Base-by-base conservation (phyloP, 179 eudicot species). In the Heliamphora pulchella region DNA sequence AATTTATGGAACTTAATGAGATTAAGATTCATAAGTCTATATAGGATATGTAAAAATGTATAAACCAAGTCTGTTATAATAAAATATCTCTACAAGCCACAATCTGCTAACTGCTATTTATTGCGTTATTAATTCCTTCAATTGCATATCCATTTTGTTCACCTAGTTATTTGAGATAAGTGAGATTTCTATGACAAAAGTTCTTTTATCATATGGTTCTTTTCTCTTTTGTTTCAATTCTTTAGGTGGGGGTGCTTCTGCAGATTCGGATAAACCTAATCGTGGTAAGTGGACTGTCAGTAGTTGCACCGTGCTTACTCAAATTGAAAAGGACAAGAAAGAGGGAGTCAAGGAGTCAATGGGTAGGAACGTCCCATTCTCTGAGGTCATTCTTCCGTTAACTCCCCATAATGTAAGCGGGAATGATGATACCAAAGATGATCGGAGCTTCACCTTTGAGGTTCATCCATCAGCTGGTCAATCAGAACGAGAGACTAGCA, bases 391-490 rank as follows among this genome's bases (percentile, higher is more conserved):
- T 51, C 77, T 71, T 71, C 86, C 78, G 55, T 53, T 84, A 39
- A 59, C 81, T 50, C 54, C 87, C 44, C 82, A 79, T 78, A 74
- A 70, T 69, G 69, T 63, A 3, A 87, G 80, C 70, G 82, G 58
- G 57, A 82, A 81, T 71, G 90, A 78, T 82, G 76, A 75, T 20
- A 43, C 81, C 69, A 86, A 76, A 78, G 91, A 87, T 85, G 93
- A 88, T 63, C 85, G 78, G 43, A 64, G 69, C 31, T n/a, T 31
- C n/a, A 11, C 22, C 64, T 68, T 48, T 68, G 72, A 68, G 71
- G 88, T 91, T 58, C 82, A 75, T 81, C 89, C 88, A 62, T 74
- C 87, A 80, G 90, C 85, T 9, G 89, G 85, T 82, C 78, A 77
- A 77, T 78, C 90, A 54, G 86, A 86, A 41, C 78, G 77, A 81